Evolutionary conservation across 2,329 filamentous ascomycete species (phyloP).

Genomic region (Fusarium guadeloupense): DNA sequence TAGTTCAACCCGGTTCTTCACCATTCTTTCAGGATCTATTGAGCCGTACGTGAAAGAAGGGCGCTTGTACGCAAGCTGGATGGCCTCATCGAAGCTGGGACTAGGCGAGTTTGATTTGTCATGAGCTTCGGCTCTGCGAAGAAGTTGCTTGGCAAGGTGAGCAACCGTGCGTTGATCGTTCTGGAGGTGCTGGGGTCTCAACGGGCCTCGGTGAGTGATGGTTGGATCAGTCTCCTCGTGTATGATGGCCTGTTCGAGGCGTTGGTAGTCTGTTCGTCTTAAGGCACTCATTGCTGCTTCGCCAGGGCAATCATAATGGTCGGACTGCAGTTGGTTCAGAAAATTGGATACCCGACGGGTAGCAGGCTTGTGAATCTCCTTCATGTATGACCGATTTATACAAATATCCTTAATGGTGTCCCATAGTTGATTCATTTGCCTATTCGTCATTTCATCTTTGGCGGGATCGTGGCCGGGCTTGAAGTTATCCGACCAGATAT

Average conservation of each 20-base stretch:
- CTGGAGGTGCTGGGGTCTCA: conserved; percentile 42
- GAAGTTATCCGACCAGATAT: conserved; percentile 17
- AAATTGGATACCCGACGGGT: conserved; percentile 42
- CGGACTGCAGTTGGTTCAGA: conserved; percentile 40
- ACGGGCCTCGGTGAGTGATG: conserved; percentile 35
- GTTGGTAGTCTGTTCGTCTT: conserved; percentile 43
- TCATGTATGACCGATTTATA: conserved; percentile 48
- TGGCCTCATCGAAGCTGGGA: conserved; percentile 46
- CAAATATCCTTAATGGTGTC: conserved; percentile 45
- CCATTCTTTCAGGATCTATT: conserved; percentile 41
- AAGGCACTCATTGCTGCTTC: conserved; percentile 33
- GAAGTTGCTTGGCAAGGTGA: conserved; percentile 44
- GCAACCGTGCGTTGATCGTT: conserved; percentile 41
- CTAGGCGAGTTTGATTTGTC: conserved; percentile 35
- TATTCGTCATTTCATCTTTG: conserved; percentile 28
- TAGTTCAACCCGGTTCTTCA: conserved; percentile 38
- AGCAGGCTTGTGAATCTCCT: conserved; percentile 47
- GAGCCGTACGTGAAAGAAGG: conserved; percentile 43
- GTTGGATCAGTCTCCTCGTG: conserved; percentile 41
- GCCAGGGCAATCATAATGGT: conserved; percentile 44
- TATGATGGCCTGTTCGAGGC: conserved; percentile 44
- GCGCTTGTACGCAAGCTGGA: conserved; percentile 26
- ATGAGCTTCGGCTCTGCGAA: conserved; percentile 41
- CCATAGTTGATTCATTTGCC: conserved; percentile 49
- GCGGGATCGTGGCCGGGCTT: conserved; percentile 10